Conservation (phyloP, 2,329 filamentous ascomycete genomes). For the Aspergillus vadensis region DNA sequence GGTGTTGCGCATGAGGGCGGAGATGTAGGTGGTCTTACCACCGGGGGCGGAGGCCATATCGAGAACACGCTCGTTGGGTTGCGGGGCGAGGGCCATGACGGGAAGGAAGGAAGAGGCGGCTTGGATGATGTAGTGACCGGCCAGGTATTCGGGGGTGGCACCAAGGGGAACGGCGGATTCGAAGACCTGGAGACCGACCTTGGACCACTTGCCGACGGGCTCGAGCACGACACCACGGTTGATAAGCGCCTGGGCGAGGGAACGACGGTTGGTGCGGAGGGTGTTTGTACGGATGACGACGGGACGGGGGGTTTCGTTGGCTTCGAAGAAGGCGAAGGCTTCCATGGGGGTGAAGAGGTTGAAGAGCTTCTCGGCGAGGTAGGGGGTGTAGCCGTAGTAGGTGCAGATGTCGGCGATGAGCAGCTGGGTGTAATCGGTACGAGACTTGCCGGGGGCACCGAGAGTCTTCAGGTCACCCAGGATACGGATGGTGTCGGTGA, state of each 20-base stretch:
- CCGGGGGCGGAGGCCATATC: conserved; percentile 95
- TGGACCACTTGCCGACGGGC: conserved; percentile 97
- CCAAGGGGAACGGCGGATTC: conserved; percentile 84
- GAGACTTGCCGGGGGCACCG: conserved; percentile 75
- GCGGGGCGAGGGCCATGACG: conserved; percentile 94
- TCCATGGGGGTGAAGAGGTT: conserved; percentile 89
- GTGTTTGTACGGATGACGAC: conserved; percentile 98
- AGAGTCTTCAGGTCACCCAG: conserved; percentile 85
- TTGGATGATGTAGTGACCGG: conserved; percentile 96
- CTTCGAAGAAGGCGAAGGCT: conserved; percentile 97
- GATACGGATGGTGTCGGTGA: conserved; percentile 90
- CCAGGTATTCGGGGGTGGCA: conserved; percentile 95
- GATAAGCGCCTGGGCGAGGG: conserved; percentile 90
- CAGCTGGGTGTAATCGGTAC: conserved; percentile 84
- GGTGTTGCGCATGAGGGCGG: conserved; percentile 97
- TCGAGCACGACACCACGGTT: conserved; percentile 95
- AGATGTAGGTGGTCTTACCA: conserved; percentile 94
- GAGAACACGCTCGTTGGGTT: conserved; percentile 86
- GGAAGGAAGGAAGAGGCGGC: conserved; percentile 95
- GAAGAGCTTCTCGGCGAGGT: conserved; percentile 93
- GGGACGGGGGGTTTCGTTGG: conserved; percentile 91
- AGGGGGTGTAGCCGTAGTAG: conserved; percentile 95
- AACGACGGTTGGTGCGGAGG: conserved; percentile 71
- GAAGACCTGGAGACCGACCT: conserved; percentile 95
- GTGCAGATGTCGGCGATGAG: conserved; percentile 89